Percentiles rank a stretch among this genome's conserved stretches.
Conservation (phyloP, 768 basidiomycete genomes). For the Thelephora ganbajun region DNA sequence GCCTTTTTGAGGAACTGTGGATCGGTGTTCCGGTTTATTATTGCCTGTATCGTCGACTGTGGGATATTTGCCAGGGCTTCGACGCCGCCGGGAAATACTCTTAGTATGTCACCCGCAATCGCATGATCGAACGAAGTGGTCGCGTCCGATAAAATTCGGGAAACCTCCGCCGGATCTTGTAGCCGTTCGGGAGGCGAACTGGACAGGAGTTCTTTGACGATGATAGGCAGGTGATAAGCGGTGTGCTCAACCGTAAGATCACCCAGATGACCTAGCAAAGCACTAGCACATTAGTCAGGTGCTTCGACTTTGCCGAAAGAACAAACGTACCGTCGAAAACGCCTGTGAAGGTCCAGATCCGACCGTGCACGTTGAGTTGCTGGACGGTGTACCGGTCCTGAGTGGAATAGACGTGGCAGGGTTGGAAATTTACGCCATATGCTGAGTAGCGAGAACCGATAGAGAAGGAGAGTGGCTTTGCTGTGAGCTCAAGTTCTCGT, state of each 20-base stretch:
- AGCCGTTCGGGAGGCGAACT: slow-evolving; percentile 11
- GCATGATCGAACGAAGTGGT: slow-evolving; percentile 27
- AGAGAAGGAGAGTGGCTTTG: background rate
- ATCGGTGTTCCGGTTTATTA: slow-evolving; percentile 49
- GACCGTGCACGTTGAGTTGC: slow-evolving; percentile 25
- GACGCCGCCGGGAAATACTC: slow-evolving; percentile 39
- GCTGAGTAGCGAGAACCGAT: background rate
- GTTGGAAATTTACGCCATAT: slow-evolving; percentile 29
- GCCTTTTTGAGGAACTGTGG: slow-evolving; percentile 51
- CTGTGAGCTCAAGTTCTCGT: background rate
- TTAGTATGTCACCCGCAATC: slow-evolving; percentile 29
- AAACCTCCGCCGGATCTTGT: slow-evolving; percentile 16
- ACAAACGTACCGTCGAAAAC: slow-evolving; percentile 30
- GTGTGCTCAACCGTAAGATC: slow-evolving; percentile 33
- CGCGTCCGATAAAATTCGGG: slow-evolving; percentile 23
- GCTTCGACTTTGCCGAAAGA: background rate
- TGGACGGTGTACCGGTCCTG: slow-evolving; percentile 30
- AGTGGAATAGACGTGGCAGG: slow-evolving; percentile 22
- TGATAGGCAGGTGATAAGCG: slow-evolving; percentile 23
- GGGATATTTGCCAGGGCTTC: slow-evolving; percentile 27
- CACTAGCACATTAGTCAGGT: background rate
- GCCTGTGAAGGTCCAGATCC: slow-evolving; percentile 29
- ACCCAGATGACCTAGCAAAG: slow-evolving; percentile 29
- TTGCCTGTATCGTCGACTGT: slow-evolving; percentile 37
- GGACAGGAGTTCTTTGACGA: slow-evolving; percentile 25